phyloP scores from a whole-genome alignment of 345 rosid species.

The Eucalyptus shirleyi region DNA sequence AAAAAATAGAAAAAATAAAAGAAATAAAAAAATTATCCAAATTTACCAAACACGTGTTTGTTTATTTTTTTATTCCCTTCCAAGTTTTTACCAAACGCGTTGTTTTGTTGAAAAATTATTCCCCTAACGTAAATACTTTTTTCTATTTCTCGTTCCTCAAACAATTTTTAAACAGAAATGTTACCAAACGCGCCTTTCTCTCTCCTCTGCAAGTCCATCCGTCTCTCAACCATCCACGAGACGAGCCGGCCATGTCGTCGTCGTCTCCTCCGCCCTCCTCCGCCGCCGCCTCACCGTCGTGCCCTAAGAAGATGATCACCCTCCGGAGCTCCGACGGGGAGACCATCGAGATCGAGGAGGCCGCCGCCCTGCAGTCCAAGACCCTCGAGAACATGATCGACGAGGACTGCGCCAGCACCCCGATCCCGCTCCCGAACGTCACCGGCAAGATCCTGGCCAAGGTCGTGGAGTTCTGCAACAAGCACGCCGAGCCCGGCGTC shows the following conservation, averaged over 20 bases:
- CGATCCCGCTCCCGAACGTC: conserved; percentile 50
- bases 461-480: conserved; percentile 49
- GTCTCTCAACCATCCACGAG: background rate
- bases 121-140: too few relatives aligned
- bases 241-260: background rate
- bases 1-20: too few relatives aligned
- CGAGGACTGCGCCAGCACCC: conserved; percentile 32
- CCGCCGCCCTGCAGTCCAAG: conserved; percentile 39
- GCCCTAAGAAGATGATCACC: conserved; percentile 11
- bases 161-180: too few relatives aligned
- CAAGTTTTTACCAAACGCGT: too few relatives aligned
- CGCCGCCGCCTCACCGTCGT: background rate
- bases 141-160: too few relatives aligned
- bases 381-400: conserved; percentile 51
- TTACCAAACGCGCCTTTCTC: background rate
- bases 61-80: too few relatives aligned
- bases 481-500: conserved; percentile 24
- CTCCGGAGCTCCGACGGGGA: conserved; percentile 24
- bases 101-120: too few relatives aligned
- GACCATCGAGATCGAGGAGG: conserved; percentile 16
- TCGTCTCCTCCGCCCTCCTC: background rate
- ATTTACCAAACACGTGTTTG: too few relatives aligned
- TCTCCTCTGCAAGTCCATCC: background rate
- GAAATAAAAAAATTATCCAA: too few relatives aligned
- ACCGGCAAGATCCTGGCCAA: conserved; percentile 35